Conservation (phyloP, 805 yeast genomes). For the Phaffomyces opuntiae region DNA sequence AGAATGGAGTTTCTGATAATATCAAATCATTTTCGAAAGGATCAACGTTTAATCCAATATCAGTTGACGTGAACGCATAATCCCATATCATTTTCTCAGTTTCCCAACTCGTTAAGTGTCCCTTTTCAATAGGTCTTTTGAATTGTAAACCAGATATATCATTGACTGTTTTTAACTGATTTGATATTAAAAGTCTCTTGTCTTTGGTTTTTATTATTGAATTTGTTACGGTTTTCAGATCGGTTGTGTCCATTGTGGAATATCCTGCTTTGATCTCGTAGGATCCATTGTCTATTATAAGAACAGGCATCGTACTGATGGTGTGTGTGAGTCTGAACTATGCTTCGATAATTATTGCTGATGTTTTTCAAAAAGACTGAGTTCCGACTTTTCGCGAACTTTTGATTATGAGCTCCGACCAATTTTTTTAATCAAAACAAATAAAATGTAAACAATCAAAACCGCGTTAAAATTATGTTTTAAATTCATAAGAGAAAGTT, state of each 20-base stretch:
- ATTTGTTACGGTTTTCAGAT: conserved; percentile 53
- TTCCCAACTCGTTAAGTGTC: conserved; percentile 89
- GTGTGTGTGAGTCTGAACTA: too few relatives aligned
- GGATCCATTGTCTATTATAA: conserved; percentile 88
- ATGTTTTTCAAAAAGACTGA: too few relatives aligned
- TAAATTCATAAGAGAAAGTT: too few relatives aligned
- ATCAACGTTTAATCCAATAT: conserved; percentile 35
- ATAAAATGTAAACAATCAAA: background rate
- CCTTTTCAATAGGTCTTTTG: conserved; percentile 81
- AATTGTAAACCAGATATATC: conserved; percentile 70
- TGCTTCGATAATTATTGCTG: too few relatives aligned
- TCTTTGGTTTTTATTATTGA: conserved; percentile 71
- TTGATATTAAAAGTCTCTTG: conserved; percentile 66
- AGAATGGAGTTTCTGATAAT: conserved; percentile 74
- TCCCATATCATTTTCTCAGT: conserved; percentile 89
- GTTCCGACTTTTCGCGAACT: too few relatives aligned
- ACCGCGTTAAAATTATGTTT: too few relatives aligned
- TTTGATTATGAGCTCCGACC: too few relatives aligned
- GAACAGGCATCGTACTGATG: too few relatives aligned
- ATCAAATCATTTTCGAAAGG: conserved; percentile 53
- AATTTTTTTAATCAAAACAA: background rate
- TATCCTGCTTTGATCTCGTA: conserved; percentile 68
- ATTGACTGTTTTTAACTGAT: conserved; percentile 52
- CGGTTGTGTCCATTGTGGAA: conserved; percentile 26
- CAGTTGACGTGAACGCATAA: conserved; percentile 33